These are phyloP conservation scores for Akanthomyces muscarius DNA, from an alignment of 2,329 filamentous ascomycete species.

Conservation along the genomic window DNA sequence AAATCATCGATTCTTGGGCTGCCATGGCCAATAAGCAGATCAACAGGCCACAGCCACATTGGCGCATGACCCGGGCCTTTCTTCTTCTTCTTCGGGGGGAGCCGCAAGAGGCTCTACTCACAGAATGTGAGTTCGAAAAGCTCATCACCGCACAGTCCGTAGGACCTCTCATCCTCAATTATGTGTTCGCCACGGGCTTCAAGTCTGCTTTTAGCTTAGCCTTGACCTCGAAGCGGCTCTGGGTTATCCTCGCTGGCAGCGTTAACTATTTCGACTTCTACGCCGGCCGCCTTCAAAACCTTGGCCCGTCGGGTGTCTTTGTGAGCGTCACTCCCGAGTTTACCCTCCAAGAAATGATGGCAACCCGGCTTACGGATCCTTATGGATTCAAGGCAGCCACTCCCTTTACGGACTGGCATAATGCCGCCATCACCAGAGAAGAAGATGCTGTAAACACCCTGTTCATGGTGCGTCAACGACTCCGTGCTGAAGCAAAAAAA, in stretches of 20 bases:
- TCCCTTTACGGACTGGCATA: conserved; percentile 17
- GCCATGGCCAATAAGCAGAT: not conserved
- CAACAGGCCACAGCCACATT: no score
- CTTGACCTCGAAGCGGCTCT: conserved; percentile 22
- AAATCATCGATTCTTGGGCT: not conserved
- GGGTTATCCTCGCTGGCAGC: conserved; percentile 23
- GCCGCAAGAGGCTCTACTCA: no score
- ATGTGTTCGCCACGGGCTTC: conserved; percentile 25
- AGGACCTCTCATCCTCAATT: conserved; percentile 20
- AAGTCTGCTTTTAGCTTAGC: conserved; percentile 24
- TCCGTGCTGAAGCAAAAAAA: not conserved
- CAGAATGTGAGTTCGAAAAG: not conserved
- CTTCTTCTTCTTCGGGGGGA: not conserved
- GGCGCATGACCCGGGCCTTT: conserved; percentile 2
- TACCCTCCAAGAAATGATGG: conserved; percentile 22
- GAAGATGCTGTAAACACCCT: conserved; percentile 11
- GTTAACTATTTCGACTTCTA: conserved; percentile 28
- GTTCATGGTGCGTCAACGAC: not conserved
- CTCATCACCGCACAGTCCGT: conserved; percentile 15
- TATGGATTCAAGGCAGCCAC: not conserved
- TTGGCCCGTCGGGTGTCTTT: conserved; percentile 25
- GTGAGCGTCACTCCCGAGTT: conserved; percentile 26
- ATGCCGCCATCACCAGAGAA: conserved; percentile 19
- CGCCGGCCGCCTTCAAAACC: conserved; percentile 18
- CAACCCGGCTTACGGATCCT: conserved; percentile 14